Percentiles rank a stretch among this genome's conserved stretches.
phyloP scores from a whole-genome alignment of 495 filamentous ascomycete species.

The Penicillium antarcticum region DNA sequence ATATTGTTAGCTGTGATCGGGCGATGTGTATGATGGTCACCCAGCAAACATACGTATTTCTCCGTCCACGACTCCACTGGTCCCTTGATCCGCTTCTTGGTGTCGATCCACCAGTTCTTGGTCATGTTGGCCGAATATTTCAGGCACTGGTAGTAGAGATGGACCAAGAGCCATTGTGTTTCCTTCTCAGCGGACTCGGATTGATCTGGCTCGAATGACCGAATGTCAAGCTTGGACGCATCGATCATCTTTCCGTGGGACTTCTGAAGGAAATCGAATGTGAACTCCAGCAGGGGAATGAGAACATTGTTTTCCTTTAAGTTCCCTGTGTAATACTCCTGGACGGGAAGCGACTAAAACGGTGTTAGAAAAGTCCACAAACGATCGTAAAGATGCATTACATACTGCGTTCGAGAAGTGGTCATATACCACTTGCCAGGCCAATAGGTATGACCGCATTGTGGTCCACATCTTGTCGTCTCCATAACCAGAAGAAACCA shows the following conservation, averaged over 20 bases:
- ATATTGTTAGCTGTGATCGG: constrained; percentile 1
- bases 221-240: constrained; percentile 63
- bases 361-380: constrained; percentile 13
- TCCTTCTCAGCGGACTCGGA: constrained; percentile 61
- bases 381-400: not conserved
- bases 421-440: constrained; percentile 89
- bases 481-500: constrained; percentile 45
- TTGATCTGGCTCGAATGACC: constrained; percentile 58
- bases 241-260: constrained; percentile 65
- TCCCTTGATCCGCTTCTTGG: constrained; percentile 68
- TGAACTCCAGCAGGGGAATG: constrained; percentile 67
- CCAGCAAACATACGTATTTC: constrained; percentile 53
- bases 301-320: constrained; percentile 73
- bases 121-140: constrained; percentile 71
- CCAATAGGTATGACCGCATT: constrained; percentile 74
- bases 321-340: constrained; percentile 69
- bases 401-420: constrained; percentile 72
- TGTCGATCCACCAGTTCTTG: constrained; percentile 83
- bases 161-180: constrained; percentile 76
- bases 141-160: constrained; percentile 81
- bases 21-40: not conserved
- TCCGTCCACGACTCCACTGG: constrained; percentile 78
- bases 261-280: constrained; percentile 78
- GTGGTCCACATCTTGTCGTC: constrained; percentile 41
- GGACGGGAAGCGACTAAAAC: constrained; percentile 67